Evolutionary conservation across 768 basidiomycete species (phyloP), one percentile per base, ranked within the genome.

Genomic region (Suillus luteus): DNA sequence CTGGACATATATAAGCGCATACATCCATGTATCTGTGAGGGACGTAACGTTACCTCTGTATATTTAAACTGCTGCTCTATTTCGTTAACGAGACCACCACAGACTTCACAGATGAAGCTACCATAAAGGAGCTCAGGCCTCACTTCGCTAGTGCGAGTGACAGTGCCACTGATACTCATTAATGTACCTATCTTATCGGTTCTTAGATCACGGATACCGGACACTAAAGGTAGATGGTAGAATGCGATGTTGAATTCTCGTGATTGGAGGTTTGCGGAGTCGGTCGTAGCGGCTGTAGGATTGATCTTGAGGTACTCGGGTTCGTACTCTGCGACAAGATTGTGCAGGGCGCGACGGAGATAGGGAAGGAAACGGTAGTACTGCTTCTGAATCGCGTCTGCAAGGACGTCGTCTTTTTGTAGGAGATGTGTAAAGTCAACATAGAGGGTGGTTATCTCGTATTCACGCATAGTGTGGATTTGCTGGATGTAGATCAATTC

Each of bases 41-140:
- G 10, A 61, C 2, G 14, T 37, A 1, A 60, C 72, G 14, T 58
- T 68, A 95, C 95, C 82, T 99, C 97, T 22, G 97, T 99, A 74
- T 98, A 99, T 74, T 98, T 99, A 85, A 99, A 99, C 73, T 99
- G 97, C 73, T 99, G 97, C 73, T 99, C 97, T 55, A 99, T 89
- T 71, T 98, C 96, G 61, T 90, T 86, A 31, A 98, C 90, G 12
- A 90, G 80, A 37, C 91, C 93, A 54, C 86, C 84, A 72, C 97
- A 99, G 49, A 90, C 84, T 75, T 93, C 91, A 69, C 97, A 99
- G 55, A 90, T 86, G 74, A 97, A 99, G 64, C 92, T 95, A 22
- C 96, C 97, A 70, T 85, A 95, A 22, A 99, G 81, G 57, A 99
- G 78, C 77, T 99, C 97, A 2, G 97, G 97, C 37, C 97, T 83